These are phyloP conservation scores for Rhizoctonia solani DNA, from an alignment of 1,284 basidiomycete species.

Conservation along the genomic window DNA sequence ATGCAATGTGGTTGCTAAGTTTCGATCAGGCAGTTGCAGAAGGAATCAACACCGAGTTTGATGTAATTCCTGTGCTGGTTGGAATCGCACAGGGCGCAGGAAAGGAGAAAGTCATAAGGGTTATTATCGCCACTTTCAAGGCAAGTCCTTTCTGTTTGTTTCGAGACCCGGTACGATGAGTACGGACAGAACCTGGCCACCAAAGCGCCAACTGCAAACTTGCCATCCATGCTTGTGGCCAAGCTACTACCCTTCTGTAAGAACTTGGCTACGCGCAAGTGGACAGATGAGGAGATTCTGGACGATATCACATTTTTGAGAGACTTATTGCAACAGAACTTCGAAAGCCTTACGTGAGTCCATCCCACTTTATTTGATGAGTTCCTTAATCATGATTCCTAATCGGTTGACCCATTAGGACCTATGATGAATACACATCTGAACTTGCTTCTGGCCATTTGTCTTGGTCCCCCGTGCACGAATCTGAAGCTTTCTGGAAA, in stretches of 20 bases:
- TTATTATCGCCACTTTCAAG: slow-evolving; percentile 90
- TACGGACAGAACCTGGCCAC: slow-evolving; percentile 77
- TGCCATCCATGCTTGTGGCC: slow-evolving; percentile 90
- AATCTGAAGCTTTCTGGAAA: slow-evolving; percentile 97
- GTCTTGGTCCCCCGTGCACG: slow-evolving; percentile 94
- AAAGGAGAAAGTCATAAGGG: slow-evolving; percentile 97
- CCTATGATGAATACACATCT: slow-evolving; percentile 93
- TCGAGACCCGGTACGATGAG: not conserved
- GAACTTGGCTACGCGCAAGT: slow-evolving; percentile 84
- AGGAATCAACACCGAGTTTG: slow-evolving; percentile 72
- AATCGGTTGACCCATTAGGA: slow-evolving; percentile 53
- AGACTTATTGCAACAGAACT: slow-evolving; percentile 78
- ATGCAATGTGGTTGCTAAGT: slow-evolving; percentile 92
- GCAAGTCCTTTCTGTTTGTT: slow-evolving; percentile 50
- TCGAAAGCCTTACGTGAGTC: slow-evolving; percentile 85
- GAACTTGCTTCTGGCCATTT: slow-evolving; percentile 90
- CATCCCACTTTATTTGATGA: not conserved
- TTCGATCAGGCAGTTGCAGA: slow-evolving; percentile 86
- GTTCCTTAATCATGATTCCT: not conserved
- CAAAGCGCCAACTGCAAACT: slow-evolving; percentile 79
- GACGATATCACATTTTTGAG: slow-evolving; percentile 88
- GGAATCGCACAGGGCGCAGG: slow-evolving; percentile 87
- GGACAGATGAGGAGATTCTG: slow-evolving; percentile 91
- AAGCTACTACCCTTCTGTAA: slow-evolving; percentile 85
- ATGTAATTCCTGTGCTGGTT: slow-evolving; percentile 85